Conservation (phyloP, 345 rosid species). For the Eucalyptus camaldulensis region DNA sequence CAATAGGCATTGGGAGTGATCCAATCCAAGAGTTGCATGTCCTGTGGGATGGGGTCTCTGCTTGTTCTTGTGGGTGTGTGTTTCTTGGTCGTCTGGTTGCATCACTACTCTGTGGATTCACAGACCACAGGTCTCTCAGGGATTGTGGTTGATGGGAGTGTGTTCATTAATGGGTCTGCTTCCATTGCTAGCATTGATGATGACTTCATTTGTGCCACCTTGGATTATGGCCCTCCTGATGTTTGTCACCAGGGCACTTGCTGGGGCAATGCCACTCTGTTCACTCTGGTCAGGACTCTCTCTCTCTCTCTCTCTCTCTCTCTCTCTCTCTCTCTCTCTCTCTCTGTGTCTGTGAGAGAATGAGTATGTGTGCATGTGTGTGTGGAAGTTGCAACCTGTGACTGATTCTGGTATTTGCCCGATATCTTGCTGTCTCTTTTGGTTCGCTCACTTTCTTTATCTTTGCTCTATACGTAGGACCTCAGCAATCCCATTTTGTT, state of each 20-base stretch:
- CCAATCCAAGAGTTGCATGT: background rate
- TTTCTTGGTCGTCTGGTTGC: conserved; percentile 4
- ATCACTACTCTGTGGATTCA: background rate
- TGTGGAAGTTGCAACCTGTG: background rate
- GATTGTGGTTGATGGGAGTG: conserved; percentile 10
- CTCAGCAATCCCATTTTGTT: conserved; percentile 34
- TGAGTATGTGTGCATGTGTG: background rate
- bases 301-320: background rate
- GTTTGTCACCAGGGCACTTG: conserved; percentile 38
- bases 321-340: background rate
- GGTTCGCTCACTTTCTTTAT: background rate
- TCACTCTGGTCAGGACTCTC: conserved; percentile 18
- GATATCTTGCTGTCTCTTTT: background rate
- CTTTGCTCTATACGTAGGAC: conserved; percentile 24
- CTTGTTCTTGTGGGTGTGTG: conserved; percentile 2
- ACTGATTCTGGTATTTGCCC: background rate
- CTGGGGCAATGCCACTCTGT: conserved; percentile 34
- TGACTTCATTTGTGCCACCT: conserved; percentile 35
- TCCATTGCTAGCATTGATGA: conserved; percentile 17
- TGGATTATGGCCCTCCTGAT: conserved; percentile 53
- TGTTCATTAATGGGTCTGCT: conserved; percentile 24
- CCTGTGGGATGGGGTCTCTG: conserved; percentile 2
- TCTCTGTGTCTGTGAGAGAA: background rate
- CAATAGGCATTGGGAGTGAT: background rate
- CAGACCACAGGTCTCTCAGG: background rate